These are phyloP conservation scores for Epichloe coenophiala DNA, from an alignment of 2,329 filamentous ascomycete genomes.

Conservation along the genomic window DNA sequence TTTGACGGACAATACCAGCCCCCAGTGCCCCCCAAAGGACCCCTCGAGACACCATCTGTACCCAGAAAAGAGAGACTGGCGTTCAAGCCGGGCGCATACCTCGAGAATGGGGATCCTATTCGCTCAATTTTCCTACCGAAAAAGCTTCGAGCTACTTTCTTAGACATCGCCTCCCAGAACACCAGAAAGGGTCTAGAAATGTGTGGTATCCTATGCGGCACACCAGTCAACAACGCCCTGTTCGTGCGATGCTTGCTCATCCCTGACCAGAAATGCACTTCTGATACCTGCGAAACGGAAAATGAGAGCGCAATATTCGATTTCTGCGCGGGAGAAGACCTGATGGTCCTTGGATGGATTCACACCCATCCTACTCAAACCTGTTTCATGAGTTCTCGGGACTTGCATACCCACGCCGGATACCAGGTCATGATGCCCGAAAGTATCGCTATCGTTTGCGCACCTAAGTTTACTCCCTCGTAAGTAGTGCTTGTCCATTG, in stretches of 20 bases:
- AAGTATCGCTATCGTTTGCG: slow-evolving; percentile 93
- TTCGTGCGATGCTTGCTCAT: slow-evolving; percentile 84
- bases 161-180: slow-evolving; percentile 61
- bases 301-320: slow-evolving; percentile 79
- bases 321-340: slow-evolving; percentile 71
- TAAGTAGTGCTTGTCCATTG: slow-evolving; percentile 29
- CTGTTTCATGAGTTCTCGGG: slow-evolving; percentile 92
- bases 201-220: slow-evolving; percentile 87
- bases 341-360: slow-evolving; percentile 90
- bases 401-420: slow-evolving; percentile 84
- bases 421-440: slow-evolving; percentile 96
- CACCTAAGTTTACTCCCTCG: slow-evolving; percentile 65
- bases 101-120: slow-evolving; percentile 79
- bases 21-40: slow-evolving; percentile 18
- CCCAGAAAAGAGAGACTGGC: slow-evolving; percentile 50
- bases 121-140: slow-evolving; percentile 79
- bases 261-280: slow-evolving; percentile 77
- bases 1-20: slow-evolving; percentile 5
- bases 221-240: slow-evolving; percentile 79
- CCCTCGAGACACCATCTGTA: slow-evolving; percentile 11
- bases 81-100: slow-evolving; percentile 61
- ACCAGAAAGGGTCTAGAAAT: slow-evolving; percentile 78
- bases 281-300: slow-evolving; percentile 88
- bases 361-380: slow-evolving; percentile 95
- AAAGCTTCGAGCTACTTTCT: slow-evolving; percentile 59